Base-by-base conservation (phyloP, 306 rosid species). In the Prosopis cineraria region DNA sequence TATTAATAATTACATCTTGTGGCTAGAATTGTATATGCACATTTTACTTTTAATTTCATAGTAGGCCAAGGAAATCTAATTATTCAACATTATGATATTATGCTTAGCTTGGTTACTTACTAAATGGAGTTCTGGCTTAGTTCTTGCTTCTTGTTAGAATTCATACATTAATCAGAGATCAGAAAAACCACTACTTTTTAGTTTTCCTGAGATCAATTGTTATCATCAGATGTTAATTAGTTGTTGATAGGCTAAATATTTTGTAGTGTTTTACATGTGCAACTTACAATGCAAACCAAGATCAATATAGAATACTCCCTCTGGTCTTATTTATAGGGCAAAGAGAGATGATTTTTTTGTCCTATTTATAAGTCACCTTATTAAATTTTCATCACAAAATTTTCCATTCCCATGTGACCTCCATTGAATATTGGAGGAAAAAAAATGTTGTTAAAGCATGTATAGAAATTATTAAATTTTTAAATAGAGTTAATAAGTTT, bases 231-330 rank as follows among this genome's bases (percentile, higher is more conserved):
- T 52, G 48, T 34, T 31, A 73, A 76, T 39, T 58, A 71, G 58
- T 16, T 71, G 73, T 10, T 67, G 60, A 30, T 41, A 10, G 34
- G 66, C 16, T 22, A 41, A 67, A 36, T 50, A 30, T 77, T 14
- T 41, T 77, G 34, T 66, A 44, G 33, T 72, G 43, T 67, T 33
- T 47, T 59, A 25, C 25, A 58, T 66, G 37, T 44, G 24, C 70
- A 75, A 27, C 45, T 62, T 80, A 71, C 11, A 47, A 72, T 80
- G 65, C 44, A 62, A 71, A 33, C 8, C 59, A 52, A n/a, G 59
- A 52, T 52, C 59, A 52, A 7, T 20, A 20, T 52, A 52, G 7
- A 20, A 52, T 22, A 52, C n/a, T n/a, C n/a, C n/a, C n/a, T n/a
- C n/a, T n/a, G n/a, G n/a, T n/a, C n/a, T n/a, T n/a, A n/a, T n/a